Base-by-base conservation (phyloP, 495 filamentous ascomycete species). In the Xylaria flabelliformis region DNA sequence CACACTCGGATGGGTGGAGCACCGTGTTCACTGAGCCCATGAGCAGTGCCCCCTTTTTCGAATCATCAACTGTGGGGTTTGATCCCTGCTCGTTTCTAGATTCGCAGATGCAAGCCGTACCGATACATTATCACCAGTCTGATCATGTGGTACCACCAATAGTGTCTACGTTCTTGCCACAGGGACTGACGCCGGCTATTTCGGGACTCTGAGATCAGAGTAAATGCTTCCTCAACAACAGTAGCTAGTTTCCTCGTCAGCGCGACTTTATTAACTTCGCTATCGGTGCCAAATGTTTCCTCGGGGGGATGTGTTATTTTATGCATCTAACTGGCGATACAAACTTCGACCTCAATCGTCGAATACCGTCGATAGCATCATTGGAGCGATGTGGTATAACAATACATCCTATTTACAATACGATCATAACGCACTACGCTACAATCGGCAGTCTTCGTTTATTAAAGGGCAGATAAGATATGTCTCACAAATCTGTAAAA, bases 1-100 rank as follows among this genome's bases (percentile, higher is more conserved):
- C 69, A 64, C 64, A 71, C 53, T 58, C 72, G 1, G 73, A 74
- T 34, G 72, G 71, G 41, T 79, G 75, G 77, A 59, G 65, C 26
- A 56, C 73, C 9, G 15, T 55, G 36, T 19, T 53, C 36, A 3
- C 29, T 4, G 61, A 55, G 9, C 46, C 55, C 41, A 69, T 69
- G 41, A 58, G 66, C 50, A 58, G 50, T 34, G 51, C 41, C 59
- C 39, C 69, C 9, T 64, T 64, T 34, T 56, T 62, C 29, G 58
- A 56, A 51, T 21, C 59, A 4, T 46, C 48, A 8, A 61, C 24
- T 9, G 59, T 36, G 19, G 70, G 55, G 10, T 46, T 67, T 19
- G 53, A 72, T 29, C 42, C 39, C 12, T 41, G 32, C 6, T 53
- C 46, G 8, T 51, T 62, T 29, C 67, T 62, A 4, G 53, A 70